Evolutionary conservation across 495 filamentous ascomycete species (phyloP), one percentile per base, ranked within the genome.

Genomic region (Podospora didyma): DNA sequence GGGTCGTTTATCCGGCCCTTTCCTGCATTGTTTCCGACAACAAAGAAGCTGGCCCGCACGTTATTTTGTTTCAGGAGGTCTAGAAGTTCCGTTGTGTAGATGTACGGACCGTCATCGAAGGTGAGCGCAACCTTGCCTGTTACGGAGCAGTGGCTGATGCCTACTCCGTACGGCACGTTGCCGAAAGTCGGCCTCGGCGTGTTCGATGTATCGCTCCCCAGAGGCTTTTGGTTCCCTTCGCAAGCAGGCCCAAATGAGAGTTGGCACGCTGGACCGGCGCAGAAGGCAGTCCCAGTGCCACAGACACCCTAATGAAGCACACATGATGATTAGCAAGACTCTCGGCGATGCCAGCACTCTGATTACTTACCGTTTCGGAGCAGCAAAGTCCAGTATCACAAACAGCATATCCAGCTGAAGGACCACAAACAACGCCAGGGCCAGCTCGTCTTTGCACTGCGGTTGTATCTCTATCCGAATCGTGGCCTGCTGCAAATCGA

Each of bases 31-130:
- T 63, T 62, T 2, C 66, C 70, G 23, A 71, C 86, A 46, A 89
- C 65, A 62, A 89, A 89, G 68, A 89, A 90, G 7, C 86, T 89
- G 1, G 82, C 86, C 26, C 82, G 83, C 1, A 83, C 79, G 34
- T 75, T 68, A 58, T 83, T 82, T 34, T 60, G 65, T 45, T 75
- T 71, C 28, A 90, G 77, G 17, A 86, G 60, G 61, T 89, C 81
- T 14, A 90, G 77, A 21, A 89, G 73, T 52, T 82, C 76, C 9
- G 60, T 63, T 0, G 87, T 89, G 65, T 84, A 88, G 16, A 73
- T 67, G 49, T 80, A 83, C 3, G 87, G 86, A 0, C 87, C 87
- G 67, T 90, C 87, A 61, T 89, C 86, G 61, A 80, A 90, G 0
- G 87, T 89, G 49, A 90, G 67, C 39, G 87, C 87, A 54, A 89